phyloP scores from a whole-genome alignment of 495 filamentous ascomycete species.

The Trichoderma gamsii region DNA sequence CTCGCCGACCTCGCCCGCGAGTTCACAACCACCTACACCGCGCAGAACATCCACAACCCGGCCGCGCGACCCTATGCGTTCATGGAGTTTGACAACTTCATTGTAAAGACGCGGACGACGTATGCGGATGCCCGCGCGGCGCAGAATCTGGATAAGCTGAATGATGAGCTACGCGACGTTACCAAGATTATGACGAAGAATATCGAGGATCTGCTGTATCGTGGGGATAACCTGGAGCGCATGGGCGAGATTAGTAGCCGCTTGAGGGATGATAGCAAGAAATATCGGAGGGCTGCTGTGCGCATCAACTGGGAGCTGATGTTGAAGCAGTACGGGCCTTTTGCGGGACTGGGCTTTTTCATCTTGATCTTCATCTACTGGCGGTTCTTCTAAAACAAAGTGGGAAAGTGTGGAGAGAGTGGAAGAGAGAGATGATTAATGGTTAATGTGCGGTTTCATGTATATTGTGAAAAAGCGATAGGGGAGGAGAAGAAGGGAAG shows the following conservation, averaged over 20 bases:
- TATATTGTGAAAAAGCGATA: not conserved
- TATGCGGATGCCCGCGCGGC: constrained; percentile 91
- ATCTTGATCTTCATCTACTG: constrained; percentile 84
- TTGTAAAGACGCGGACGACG: constrained; percentile 83
- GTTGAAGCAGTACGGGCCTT: constrained; percentile 92
- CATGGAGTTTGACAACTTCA: constrained; percentile 97
- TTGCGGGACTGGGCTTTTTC: constrained; percentile 70
- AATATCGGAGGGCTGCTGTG: constrained; percentile 87
- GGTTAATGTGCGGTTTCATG: too few relatives aligned
- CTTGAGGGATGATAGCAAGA: constrained; percentile 84
- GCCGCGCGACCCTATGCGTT: constrained; percentile 87
- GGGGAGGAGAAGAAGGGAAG: not conserved
- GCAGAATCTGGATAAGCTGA: constrained; percentile 79
- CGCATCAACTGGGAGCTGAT: constrained; percentile 98
- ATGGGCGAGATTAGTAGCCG: constrained; percentile 93
- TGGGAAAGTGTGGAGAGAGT: not conserved
- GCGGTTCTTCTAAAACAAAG: constrained; percentile 69
- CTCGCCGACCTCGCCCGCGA: constrained; percentile 85
- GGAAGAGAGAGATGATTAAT: not conserved
- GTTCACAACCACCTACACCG: constrained; percentile 80
- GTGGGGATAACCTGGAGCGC: constrained; percentile 87
- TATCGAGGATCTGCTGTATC: constrained; percentile 94
- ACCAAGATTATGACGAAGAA: constrained; percentile 99
- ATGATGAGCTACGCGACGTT: constrained; percentile 94
- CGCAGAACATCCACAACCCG: constrained; percentile 64